Base-by-base conservation (phyloP, 2,329 filamentous ascomycete species). In the Colletotrichum simmondsii region DNA sequence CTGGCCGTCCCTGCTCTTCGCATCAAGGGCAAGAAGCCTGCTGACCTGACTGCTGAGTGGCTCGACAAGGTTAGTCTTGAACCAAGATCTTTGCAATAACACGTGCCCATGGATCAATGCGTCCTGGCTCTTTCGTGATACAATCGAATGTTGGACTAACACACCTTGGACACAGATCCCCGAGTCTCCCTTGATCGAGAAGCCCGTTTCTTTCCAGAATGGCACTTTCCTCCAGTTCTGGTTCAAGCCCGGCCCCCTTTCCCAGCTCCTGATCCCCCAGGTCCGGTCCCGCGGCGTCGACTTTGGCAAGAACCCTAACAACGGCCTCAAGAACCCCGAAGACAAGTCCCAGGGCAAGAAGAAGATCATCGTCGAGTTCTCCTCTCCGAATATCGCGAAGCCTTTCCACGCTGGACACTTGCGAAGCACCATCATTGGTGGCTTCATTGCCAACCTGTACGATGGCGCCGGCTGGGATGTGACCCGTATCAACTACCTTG, bases 311-410 rank as follows among this genome's bases (percentile, higher is more conserved):
- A 92, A 93, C 82, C 84, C 84, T 28, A 85, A 85, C 70, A 81
- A 90, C 42, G 92, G 92, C 8, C 84, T 92, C 46, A 87, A 87
- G 75, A 91, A 95, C 78, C 87, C 89, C 49, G 83, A 86, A 26
- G 88, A 94, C 78, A 87, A 90, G 8, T 87, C 85, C 64, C 85
- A 88, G 72, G 91, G 89, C 74, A 86, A 86, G 77, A 94, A 94
- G 86, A 89, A 88, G 73, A 88, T 91, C 53, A 89, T 97, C 64
- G 89, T 97, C 77, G 94, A 97, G 79, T 97, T 96, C 82, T 95
- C 92, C 8, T 95, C 93, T 8, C 94, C 94, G 63, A 97, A 97
- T 81, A 95, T 97, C 72, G 94, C 94, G 58, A 96, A 96, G 83
- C 94, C 93, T 28, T 95, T 95, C 85, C 93, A 95, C 79, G 93